These are phyloP conservation scores for Trichoderma sp. DNA, from an alignment of 2,329 filamentous ascomycete species.

Conservation along the genomic window DNA sequence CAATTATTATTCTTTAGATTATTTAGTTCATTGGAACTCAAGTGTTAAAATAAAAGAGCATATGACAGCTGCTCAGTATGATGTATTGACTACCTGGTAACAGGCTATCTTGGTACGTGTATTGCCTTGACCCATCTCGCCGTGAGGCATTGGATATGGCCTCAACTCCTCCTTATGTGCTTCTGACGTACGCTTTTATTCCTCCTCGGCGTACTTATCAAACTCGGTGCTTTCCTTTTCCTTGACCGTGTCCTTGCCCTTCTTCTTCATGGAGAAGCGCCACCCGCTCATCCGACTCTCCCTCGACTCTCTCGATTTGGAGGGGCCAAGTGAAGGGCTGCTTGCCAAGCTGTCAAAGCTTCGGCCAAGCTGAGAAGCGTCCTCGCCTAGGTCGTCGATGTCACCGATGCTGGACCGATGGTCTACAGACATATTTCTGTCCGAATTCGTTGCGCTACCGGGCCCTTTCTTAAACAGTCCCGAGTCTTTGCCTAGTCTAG, in stretches of 20 bases:
- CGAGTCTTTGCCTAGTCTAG: conserved; percentile 56
- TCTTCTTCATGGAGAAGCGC: conserved; percentile 63
- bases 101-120: not conserved
- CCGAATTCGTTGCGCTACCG: conserved; percentile 58
- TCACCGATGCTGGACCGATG: conserved; percentile 60
- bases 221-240: conserved; percentile 57
- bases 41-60: not conserved
- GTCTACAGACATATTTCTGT: conserved; percentile 57
- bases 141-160: too few relatives aligned
- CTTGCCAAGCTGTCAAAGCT: conserved; percentile 59
- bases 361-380: conserved; percentile 45
- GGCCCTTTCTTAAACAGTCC: conserved; percentile 60
- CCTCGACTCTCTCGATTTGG: conserved; percentile 48
- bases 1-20: not conserved
- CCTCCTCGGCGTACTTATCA: conserved; percentile 42
- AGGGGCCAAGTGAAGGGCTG: conserved; percentile 57
- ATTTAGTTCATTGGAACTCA: not conserved
- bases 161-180: not conserved
- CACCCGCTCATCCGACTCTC: conserved; percentile 54
- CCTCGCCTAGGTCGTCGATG: conserved; percentile 54
- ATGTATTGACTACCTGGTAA: not conserved
- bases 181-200: conserved; percentile 23
- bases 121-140: not conserved
- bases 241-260: conserved; percentile 49
- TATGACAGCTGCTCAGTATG: not conserved